Evolutionary conservation across 2,329 filamentous ascomycete species (phyloP), one percentile per base, ranked within the genome.

Genomic region (Ophiognomonia clavigignenti-juglandacearum): DNA sequence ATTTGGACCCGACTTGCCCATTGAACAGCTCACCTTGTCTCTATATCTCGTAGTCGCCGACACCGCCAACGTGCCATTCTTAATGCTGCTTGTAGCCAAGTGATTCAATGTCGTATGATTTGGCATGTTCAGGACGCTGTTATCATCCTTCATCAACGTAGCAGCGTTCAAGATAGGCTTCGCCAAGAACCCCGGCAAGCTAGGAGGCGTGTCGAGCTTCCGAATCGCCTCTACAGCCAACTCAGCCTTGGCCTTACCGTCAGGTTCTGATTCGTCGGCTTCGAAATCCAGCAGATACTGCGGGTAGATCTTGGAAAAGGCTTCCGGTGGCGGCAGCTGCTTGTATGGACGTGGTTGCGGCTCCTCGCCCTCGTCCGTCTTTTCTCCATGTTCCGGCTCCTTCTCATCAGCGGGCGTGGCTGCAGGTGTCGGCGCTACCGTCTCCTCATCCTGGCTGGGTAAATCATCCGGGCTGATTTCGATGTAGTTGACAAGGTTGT

Each of bases 61-160:
- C 6, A 95, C 95, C 27, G 93, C 93, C 54, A 98, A 75, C 22
- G 97, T 88, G 53, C 92, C 91, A 57, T 96, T 90, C 72, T 96
- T 96, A 67, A 98, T 98, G 65, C 91, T 96, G 67, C 92, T 97
- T 3, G 93, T 98, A 40, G 92, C 92, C 57, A 98, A 73, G 65
- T 98, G 93, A 57, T 98, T 98, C 53, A 98, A 72, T 26, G 97
- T 89, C 0, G 93, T 96, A 61, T 98, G 92, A 60, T 97, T 98
- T 13, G 93, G 93, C 78, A 96, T 92, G 56, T 89, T 93, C 54
- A 98, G 72, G 52, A 98, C 93, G 68, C 91, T 96, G 66, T 92
- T 96, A 68, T 98, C 93, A 64, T 98, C 93, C 72, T 97, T 97
- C 76, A 96, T 89, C 6, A 92, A 83, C 22, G 88, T 90, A 3